A percentile compares a stretch with the other conserved stretches of the same genome.
Evolutionary conservation across 2,329 filamentous ascomycete species (phyloP).

Genomic region (Pestalotiopsis sp.): DNA sequence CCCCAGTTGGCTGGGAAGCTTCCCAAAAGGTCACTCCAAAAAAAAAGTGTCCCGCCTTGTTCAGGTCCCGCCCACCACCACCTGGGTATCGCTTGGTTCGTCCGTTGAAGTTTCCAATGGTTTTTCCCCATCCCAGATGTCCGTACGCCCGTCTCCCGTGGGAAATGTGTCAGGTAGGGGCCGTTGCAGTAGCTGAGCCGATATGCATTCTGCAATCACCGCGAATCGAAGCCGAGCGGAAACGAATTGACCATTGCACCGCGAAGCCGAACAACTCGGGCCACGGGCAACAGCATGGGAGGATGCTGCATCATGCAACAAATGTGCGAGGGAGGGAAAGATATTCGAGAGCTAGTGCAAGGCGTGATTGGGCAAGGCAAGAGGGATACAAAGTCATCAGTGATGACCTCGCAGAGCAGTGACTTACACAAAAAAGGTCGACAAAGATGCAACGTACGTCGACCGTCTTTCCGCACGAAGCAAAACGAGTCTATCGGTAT

Average conservation of each 20-base stretch:
- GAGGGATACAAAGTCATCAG: background rate
- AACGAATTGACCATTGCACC: background rate
- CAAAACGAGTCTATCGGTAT: constrained; percentile 5
- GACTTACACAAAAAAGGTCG: constrained; percentile 1
- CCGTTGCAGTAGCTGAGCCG: background rate
- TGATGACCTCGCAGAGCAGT: background rate
- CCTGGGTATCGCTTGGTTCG: background rate
- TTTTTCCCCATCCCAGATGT: background rate
- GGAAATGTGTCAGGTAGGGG: background rate
- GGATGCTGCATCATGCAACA: background rate
- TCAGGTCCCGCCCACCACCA: background rate
- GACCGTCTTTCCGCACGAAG: background rate
- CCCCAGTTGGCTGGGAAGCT: background rate
- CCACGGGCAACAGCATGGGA: background rate
- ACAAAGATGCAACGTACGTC: constrained; percentile 1
- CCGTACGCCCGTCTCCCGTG: background rate
- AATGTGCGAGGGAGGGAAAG: background rate
- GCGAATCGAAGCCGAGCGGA: background rate
- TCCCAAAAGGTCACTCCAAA: background rate
- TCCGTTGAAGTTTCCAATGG: background rate
- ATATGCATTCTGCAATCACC: background rate
- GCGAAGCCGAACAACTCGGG: background rate
- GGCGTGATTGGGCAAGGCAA: background rate
- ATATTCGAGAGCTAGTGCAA: background rate
- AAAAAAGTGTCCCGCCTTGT: background rate